Evolutionary conservation across 208 protist genomes (phyloP), one percentile per base, ranked within the genome.

Genomic region (Acanthamoeba sp.): DNA sequence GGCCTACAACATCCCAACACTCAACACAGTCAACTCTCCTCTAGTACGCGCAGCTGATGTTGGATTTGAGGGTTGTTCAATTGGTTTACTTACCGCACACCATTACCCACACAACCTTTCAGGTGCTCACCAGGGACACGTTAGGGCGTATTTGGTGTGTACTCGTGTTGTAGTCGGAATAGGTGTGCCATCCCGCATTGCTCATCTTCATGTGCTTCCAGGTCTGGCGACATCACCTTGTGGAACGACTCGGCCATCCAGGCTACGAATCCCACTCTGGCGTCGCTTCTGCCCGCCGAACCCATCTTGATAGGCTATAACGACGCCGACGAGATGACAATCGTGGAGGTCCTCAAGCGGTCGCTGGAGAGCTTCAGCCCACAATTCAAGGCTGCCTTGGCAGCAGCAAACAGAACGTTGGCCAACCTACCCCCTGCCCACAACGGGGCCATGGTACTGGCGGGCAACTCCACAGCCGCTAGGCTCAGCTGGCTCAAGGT

Each of bases 201-300:
- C 3, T 29, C 18, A 12, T 32, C 18, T 24, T 1, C 1, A 9
- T 29, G 1, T 62, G 12, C 0, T n/a, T 9, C 9, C 55, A 62
- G 55, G 55, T 24, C 55, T 1, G 55, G 84, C 48, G 29, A 36
- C 59, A 69, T 91, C 84, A 91, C 84, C 40, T 32, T 38, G 36
- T 92, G 87, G 87, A 38, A 64, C 4, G 87, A 92, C 45, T 20
- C 36, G 40, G 48, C 87, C 27, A 64, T 92, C 36, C 52, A 76
- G 57, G 62, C 34, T 10, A 9, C 36, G 0, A 92, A 92, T 7
- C 87, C 87, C 10, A 20, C 1, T 16, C 20, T 92, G 24, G 87
- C 87, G 10, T 14, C 29, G 45, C 16, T 69, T 22, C 87, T 92
- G 20, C 87, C 87, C 6, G 29, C 20, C 24, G 87, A n/a, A 48